Evolutionary conservation across 1,139 yeast species (phyloP).

Genomic region (Geotrichum bryndzae): DNA sequence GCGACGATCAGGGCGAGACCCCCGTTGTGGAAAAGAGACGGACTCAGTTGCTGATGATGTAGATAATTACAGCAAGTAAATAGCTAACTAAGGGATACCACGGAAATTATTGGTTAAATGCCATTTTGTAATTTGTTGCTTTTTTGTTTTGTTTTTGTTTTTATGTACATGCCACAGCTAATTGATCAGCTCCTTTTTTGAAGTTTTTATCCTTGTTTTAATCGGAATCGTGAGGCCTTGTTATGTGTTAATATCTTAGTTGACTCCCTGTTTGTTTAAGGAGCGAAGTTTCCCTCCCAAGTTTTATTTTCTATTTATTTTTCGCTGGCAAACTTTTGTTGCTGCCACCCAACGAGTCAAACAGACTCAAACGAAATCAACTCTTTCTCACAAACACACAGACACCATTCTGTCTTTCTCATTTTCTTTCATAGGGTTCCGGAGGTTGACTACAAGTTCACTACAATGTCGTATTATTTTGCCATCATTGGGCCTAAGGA

Average conservation of each 20-base stretch:
- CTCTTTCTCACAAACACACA: not conserved
- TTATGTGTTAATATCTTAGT: not conserved
- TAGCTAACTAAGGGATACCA: not conserved
- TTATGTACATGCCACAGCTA: not conserved
- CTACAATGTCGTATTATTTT: slow-evolving; percentile 66
- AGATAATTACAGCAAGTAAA: not conserved
- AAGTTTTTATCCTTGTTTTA: no score
- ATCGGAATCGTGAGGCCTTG: not conserved
- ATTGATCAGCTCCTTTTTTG: not conserved
- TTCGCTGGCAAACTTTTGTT: not conserved
- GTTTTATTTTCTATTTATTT: no score
- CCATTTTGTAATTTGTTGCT: not conserved
- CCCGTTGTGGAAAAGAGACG: slow-evolving; percentile 31
- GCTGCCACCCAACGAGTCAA: not conserved
- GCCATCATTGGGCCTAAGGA: slow-evolving; percentile 86
- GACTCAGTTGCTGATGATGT: slow-evolving; percentile 33
- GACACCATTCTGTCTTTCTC: no score
- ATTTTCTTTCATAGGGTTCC: not conserved
- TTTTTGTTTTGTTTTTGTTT: not conserved
- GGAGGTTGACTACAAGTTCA: not conserved
- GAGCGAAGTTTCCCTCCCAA: no score
- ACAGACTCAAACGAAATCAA: not conserved
- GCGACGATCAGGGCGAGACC: slow-evolving; percentile 19
- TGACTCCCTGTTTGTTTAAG: no score
- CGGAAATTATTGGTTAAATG: not conserved